Percentiles rank a stretch among this genome's conserved stretches.
Evolutionary conservation across 306 rosid species (phyloP).

Genomic region (Cucurbita moschata): DNA sequence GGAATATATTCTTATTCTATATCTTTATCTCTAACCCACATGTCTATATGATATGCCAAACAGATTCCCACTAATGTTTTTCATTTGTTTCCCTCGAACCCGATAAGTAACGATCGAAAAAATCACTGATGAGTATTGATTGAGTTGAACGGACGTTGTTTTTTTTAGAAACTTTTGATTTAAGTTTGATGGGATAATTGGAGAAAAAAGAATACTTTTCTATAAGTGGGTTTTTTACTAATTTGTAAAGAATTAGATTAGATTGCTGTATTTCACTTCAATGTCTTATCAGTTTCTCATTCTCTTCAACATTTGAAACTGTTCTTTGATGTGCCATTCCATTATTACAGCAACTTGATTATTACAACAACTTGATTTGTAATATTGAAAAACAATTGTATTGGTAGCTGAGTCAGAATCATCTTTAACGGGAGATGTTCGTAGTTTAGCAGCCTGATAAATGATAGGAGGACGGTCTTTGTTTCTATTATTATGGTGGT

Average conservation of each 20-base stretch:
- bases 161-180: not conserved
- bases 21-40: not conserved
- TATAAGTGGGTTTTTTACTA: not conserved
- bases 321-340: not conserved
- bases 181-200: not conserved
- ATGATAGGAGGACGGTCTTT: no score
- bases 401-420: no score
- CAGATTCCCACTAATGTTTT: not conserved
- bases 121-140: not conserved
- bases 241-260: not conserved
- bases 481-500: no score
- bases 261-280: not conserved
- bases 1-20: constrained; percentile 5
- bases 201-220: no score
- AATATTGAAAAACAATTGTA: no score
- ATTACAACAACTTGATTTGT: no score
- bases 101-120: not conserved
- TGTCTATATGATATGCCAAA: not conserved
- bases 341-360: no score
- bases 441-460: no score
- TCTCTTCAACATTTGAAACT: not conserved
- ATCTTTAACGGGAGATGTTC: no score
- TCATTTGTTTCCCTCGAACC: not conserved
- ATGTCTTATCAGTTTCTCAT: not conserved
- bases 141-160: not conserved